Conservation (phyloP, 2,329 filamentous ascomycete species). For the Aaosphaeria pasadenensis region DNA sequence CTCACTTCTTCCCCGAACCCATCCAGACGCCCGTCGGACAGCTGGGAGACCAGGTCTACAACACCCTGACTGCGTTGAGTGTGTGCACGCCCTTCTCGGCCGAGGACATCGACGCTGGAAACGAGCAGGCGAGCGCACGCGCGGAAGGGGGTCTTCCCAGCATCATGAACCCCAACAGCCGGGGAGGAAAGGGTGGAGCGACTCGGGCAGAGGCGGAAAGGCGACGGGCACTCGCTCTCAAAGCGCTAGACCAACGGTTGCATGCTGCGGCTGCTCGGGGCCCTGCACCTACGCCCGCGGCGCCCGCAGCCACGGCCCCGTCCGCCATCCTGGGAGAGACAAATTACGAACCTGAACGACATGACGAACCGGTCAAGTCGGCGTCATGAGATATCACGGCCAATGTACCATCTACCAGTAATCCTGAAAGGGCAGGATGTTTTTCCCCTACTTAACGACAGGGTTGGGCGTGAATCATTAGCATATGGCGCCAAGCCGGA, state of each 20-base stretch:
- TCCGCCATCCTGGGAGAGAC: slow-evolving; percentile 40
- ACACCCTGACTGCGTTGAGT: slow-evolving; percentile 68
- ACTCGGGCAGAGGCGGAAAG: slow-evolving; percentile 90
- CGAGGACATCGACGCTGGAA: slow-evolving; percentile 72
- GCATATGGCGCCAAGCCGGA: too few species aligned
- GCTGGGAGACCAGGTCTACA: slow-evolving; percentile 73
- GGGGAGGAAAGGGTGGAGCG: slow-evolving; percentile 52
- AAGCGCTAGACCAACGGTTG: slow-evolving; percentile 86
- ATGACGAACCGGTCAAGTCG: slow-evolving; percentile 22
- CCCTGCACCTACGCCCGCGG: slow-evolving; percentile 41
- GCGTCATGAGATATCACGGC: slow-evolving; percentile 10
- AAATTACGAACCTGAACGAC: slow-evolving; percentile 41
- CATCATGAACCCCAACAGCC: slow-evolving; percentile 52
- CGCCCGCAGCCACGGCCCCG: slow-evolving; percentile 23
- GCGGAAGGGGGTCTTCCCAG: slow-evolving; percentile 60
- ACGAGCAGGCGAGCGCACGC: slow-evolving; percentile 66
- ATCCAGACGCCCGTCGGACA: slow-evolving; percentile 74
- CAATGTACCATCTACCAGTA: too few species aligned
- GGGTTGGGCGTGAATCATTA: too few species aligned
- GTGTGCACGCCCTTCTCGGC: slow-evolving; percentile 83
- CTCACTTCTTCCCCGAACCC: slow-evolving; percentile 88
- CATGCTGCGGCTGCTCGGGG: slow-evolving; percentile 69
- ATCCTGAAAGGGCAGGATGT: too few species aligned
- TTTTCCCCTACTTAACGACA: too few species aligned
- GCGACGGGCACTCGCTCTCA: slow-evolving; percentile 81